A percentile compares a stretch with the other conserved stretches of the same genome.
These are phyloP conservation scores for Septoria petroselini DNA, from an alignment of 2,329 filamentous ascomycete genomes.

Conservation along the genomic window DNA sequence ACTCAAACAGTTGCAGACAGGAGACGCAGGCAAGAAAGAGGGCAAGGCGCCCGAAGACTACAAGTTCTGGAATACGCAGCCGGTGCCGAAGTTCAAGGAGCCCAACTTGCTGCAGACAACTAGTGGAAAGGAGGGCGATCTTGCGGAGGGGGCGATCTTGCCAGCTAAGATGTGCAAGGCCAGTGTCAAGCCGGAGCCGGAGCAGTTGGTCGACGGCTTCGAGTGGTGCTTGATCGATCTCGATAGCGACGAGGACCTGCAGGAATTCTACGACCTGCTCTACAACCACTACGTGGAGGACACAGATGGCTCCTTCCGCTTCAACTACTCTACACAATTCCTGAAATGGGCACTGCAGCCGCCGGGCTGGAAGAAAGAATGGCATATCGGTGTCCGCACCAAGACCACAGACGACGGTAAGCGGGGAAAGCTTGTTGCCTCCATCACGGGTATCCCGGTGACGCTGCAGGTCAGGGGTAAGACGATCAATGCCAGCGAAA, in stretches of 20 bases:
- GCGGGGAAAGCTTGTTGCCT: conserved; percentile 85
- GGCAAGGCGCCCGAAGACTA: conserved; percentile 52
- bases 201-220: conserved; percentile 74
- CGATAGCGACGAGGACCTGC: conserved; percentile 68
- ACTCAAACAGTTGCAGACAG: conserved; percentile 32
- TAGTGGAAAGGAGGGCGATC: conserved; percentile 49
- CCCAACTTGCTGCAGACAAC: conserved; percentile 37
- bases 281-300: conserved; percentile 97
- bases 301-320: conserved; percentile 93
- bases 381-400: conserved; percentile 91
- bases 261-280: conserved; percentile 88
- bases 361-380: conserved; percentile 88
- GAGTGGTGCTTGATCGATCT: conserved; percentile 94
- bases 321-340: conserved; percentile 89
- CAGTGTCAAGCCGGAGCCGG: conserved; percentile 54
- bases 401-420: conserved; percentile 48
- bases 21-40: conserved; percentile 29
- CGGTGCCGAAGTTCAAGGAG: conserved; percentile 75
- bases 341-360: conserved; percentile 93
- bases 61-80: conserved; percentile 98
- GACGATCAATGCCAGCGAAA: conserved; percentile 75
- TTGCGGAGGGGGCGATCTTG: conserved; percentile 80
- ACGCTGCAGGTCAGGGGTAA: conserved; percentile 75
- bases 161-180: conserved; percentile 70
- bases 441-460: conserved; percentile 91